Evolutionary conservation across 208 protist genomes (phyloP).

Genomic region (Phytomonas francai): DNA sequence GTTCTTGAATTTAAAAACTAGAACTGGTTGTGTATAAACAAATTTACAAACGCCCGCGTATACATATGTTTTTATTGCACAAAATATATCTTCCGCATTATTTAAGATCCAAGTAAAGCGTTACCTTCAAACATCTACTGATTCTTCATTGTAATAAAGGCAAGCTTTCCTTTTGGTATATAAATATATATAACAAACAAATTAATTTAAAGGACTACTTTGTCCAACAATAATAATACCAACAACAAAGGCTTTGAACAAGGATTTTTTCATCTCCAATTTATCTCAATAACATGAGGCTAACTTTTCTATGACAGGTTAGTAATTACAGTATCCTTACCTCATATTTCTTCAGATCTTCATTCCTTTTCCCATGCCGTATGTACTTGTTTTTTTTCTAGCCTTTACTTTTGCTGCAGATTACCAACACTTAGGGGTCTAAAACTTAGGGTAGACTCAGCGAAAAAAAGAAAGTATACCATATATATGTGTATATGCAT

Average conservation of each 20-base stretch:
- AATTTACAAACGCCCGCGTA: not conserved
- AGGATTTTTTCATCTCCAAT: not conserved
- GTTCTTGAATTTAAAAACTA: not conserved
- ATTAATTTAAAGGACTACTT: not conserved
- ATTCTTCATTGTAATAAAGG: not conserved
- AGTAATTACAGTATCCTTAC: not conserved
- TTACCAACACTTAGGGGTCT: not conserved
- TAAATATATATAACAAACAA: not conserved
- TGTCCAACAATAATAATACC: slow-evolving; percentile 9
- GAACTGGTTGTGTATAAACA: not conserved
- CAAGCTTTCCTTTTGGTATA: not conserved
- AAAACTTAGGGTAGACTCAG: not conserved
- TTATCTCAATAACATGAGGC: not conserved
- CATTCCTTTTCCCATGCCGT: not conserved
- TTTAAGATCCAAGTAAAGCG: not conserved
- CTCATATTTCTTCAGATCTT: not conserved
- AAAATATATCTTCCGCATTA: not conserved
- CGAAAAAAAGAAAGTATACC: not conserved
- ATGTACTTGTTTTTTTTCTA: not conserved
- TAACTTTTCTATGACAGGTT: not conserved
- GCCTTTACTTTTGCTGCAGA: not conserved
- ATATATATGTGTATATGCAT: not conserved
- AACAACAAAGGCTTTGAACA: not conserved
- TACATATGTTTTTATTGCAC: not conserved
- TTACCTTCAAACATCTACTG: not conserved